Evolutionary conservation across 1,284 basidiomycete species (phyloP), one percentile per base, ranked within the genome.

Genomic region (Coriolopsis trogii): DNA sequence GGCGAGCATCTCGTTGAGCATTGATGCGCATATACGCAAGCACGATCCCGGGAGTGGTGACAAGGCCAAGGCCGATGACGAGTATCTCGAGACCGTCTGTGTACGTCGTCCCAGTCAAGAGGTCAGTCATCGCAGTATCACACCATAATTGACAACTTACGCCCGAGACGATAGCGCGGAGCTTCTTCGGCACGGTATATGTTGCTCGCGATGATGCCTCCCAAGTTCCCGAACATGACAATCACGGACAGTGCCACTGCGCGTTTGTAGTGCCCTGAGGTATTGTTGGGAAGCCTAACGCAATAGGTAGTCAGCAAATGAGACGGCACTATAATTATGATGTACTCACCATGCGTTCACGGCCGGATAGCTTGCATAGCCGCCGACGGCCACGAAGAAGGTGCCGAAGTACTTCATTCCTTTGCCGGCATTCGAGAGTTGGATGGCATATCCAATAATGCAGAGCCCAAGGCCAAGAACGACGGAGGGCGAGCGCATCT

Each of bases 321-420:
- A 6, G 7, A 21, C 16, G 13, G 8, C 7, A 6, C 21, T 12
- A 15, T 2, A 18, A n/a, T 4, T 6, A 2, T 6, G 13, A 24
- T 31, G 24, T 28, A 51, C n/a, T n/a, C n/a, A n/a, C 87, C 87
- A 89, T 23, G 82, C 76, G 12, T 85, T 74, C 5, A 84, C 68
- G 21, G 81, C 83, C 6, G 85, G 85, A 61, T 84, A 77, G 0
- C 75, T 72, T 2, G 77, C 76, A 56, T 87, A 87, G 29, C 73
- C 73, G 13, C 85, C 85, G 1, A 72, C 71, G 8, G 84, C 83
- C 39, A 76, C 76, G 44, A 83, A 75, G 71, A 80, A 88, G 0
- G 78, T 82, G 1, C 83, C 84, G 56, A 87, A 84, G 60, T 86
- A 87, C 63, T 85, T 86, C 23, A 73, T 78, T 6, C 79, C 79